Conservation (phyloP, 106 monocot genomes). For the Triglochin maritima region DNA sequence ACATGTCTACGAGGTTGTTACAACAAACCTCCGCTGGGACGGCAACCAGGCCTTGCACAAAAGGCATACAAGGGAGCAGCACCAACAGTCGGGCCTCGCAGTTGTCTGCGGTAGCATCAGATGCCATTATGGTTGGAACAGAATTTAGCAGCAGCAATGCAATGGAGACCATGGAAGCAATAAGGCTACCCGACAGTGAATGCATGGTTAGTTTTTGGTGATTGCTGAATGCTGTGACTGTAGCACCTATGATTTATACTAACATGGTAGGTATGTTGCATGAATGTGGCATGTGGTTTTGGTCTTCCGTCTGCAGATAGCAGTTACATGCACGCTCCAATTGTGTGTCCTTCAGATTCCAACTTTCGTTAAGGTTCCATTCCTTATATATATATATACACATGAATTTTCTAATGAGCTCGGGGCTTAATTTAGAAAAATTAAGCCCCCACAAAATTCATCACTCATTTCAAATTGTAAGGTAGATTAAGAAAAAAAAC, state of each 20-base stretch:
- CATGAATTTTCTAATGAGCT: too few species aligned
- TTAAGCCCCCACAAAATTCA: too few species aligned
- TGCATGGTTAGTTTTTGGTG: neutral
- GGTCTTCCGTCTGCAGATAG: too few species aligned
- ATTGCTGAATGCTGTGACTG: neutral
- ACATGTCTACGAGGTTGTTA: conserved; percentile 15
- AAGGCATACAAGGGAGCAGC: conserved; percentile 36
- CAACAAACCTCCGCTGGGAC: conserved; percentile 32
- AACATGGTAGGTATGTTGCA: neutral
- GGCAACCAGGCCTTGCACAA: conserved; percentile 17
- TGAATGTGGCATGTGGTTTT: neutral
- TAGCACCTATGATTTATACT: neutral
- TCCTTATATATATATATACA: too few species aligned
- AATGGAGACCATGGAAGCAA: neutral
- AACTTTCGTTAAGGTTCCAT: too few species aligned
- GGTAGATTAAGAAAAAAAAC: too few species aligned
- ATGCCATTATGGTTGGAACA: neutral
- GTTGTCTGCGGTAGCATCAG: neutral
- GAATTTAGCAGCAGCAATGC: neutral
- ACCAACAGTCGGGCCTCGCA: conserved; percentile 23
- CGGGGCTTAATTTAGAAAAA: too few species aligned
- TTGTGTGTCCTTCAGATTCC: too few species aligned
- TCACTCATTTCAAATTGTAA: too few species aligned
- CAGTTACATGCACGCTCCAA: too few species aligned
- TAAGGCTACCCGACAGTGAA: neutral